Base-by-base conservation (phyloP, 306 rosid species). In the Mucuna pruriens region DNA sequence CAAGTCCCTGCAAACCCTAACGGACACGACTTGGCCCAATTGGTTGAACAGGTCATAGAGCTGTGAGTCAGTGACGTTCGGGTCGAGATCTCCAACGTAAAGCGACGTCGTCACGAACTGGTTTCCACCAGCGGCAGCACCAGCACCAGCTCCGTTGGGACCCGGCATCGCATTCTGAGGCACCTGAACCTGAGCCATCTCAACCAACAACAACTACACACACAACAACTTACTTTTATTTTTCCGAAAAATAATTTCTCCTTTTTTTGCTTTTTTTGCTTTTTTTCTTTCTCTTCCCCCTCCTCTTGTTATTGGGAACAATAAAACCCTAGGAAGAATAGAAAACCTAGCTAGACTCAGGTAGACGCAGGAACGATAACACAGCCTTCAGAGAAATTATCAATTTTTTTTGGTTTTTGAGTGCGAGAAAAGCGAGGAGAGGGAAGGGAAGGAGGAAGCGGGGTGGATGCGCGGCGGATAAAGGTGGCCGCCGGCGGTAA, bases 1-100 rank as follows among this genome's bases (percentile, higher is more conserved):
- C 90, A 95, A 85, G 63, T 95, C 99, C 91, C 98, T 90, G 87
- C 99, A 95, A 87, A 95, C 94, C 96, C 99, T 88, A 85, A 95
- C 99, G 51, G 98, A 93, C 64, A 89, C 93, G 13, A 95, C 98
- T 90, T 93, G 98, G 31, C 98, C 98, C 85, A 94, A 82, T 85
- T 93, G 98, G 82, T 82, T 91, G 76, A 95, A 95, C 79, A 95
- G 58, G 80, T 95, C 99, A 49, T 93, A 95, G 0, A 95, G 98
- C 91, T 95, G 99, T 16, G 98, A 87, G 81, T 95, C 99, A 58
- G 97, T 89, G 15, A 95, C 89, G 63, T 33, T 95, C 2, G 51
- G 79, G 74, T 95, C 99, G 55, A 95, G 99, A 95, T 95, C 99
- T 67, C 99, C 99, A 0, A 95, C 98, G 45, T 93, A 95, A 33